Evolutionary conservation across 176 grass and related monocot species (phyloP), one percentile per base, ranked within the genome.

Genomic region (Juncus inflexus): DNA sequence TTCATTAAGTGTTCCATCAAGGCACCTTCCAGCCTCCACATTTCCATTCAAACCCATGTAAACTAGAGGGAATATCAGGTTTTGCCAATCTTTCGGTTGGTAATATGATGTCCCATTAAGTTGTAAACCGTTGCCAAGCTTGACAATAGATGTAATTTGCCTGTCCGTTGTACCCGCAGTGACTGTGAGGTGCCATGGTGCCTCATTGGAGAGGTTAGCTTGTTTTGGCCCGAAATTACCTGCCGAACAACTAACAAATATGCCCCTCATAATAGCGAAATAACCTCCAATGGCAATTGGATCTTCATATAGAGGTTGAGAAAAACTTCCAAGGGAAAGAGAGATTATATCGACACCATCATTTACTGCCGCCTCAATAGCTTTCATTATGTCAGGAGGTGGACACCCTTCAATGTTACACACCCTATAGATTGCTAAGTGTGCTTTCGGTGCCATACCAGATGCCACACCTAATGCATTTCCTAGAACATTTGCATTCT

Each of bases 351-450:
- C 85, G 16, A 82, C 79, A 37, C 90, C 90, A 28, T 95, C 82
- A 40, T 80, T 74, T 12, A 95, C 78, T 55, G 90, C 90, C 8
- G 84, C 85, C 42, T 95, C 90, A 57, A 94, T 80, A 7, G 71
- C 85, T 4, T 79, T 80, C 13, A 85, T 12, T 40, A 94, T 89
- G 73, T 89, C 90, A 2, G 80, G 79, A 0, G 76, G 61, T 28
- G 69, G 71, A 47, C 90, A 85, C 12, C 78, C 75, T 43, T 70
- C 41, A 9, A 10, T 7, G 59, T 41, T 82, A 70, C 90, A 94
- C 37, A 94, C 90, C 76, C 87, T 80, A 71, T 94, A 94, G 58
- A 94, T 76, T 2, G 85, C 90, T 37, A 94, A 60, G 76, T 94
- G 85, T 0, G 90, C 85, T 0, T 62, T 74, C 0, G 90, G 90